These are phyloP conservation scores for Wickerhamomyces ciferrii DNA, from an alignment of 805 yeast genomes.

Conservation along the genomic window DNA sequence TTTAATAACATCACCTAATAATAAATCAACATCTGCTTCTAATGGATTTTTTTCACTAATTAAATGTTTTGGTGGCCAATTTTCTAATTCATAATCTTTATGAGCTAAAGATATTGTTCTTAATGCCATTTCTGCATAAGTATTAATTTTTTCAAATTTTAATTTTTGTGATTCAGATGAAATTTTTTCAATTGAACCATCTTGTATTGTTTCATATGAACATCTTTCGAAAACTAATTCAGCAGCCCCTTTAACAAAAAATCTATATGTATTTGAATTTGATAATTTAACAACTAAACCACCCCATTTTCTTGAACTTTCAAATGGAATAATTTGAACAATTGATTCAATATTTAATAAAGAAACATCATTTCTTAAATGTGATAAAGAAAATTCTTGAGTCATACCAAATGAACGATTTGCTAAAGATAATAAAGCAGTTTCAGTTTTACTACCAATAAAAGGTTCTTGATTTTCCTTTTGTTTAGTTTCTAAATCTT, in stretches of 20 bases:
- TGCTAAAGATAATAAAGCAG: conserved; percentile 75
- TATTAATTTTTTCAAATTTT: conserved; percentile 38
- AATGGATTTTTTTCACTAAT: conserved; percentile 25
- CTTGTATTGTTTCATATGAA: conserved; percentile 29
- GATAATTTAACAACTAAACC: conserved; percentile 60
- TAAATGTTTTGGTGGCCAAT: conserved; percentile 68
- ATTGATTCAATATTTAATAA: conserved; percentile 32
- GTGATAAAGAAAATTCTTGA: conserved; percentile 38
- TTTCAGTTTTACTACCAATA: conserved; percentile 92
- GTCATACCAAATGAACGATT: conserved; percentile 46
- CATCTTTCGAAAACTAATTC: conserved; percentile 74
- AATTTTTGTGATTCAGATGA: conserved; percentile 22
- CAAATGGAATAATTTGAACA: conserved; percentile 82
- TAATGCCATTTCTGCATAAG: conserved; percentile 72
- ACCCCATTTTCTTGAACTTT: conserved; percentile 90
- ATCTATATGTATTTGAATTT: conserved; percentile 37
- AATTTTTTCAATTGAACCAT: conserved; percentile 24
- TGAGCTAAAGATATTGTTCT: conserved; percentile 90
- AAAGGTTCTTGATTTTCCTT: conserved; percentile 44
- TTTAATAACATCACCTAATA: conserved; percentile 31
- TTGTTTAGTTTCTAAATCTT: conserved; percentile 1
- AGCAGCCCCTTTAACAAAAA: conserved; percentile 90
- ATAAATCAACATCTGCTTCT: conserved; percentile 38
- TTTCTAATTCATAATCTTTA: conserved; percentile 46
- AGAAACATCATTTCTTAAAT: conserved; percentile 31